A percentile compares a stretch with the other conserved stretches of the same genome.
Evolutionary conservation across 768 basidiomycete species (phyloP).

Genomic region (Leccinum subgranulosum): DNA sequence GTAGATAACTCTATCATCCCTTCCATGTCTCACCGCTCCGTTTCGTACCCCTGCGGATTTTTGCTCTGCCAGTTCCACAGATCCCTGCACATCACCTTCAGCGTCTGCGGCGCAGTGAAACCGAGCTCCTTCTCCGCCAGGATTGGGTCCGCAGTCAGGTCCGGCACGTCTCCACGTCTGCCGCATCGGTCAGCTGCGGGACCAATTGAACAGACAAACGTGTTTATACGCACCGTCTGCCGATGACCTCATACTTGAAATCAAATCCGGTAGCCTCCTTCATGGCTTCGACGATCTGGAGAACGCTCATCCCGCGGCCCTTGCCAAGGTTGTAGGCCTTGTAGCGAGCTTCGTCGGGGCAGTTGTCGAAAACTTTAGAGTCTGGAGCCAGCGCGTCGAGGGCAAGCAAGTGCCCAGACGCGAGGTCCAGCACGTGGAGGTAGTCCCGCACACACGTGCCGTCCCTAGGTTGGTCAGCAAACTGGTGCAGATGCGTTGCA

Average conservation of each 20-base stretch:
- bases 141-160: constrained; percentile 89
- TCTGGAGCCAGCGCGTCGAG: constrained; percentile 73
- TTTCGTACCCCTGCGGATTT: constrained; percentile 73
- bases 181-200: constrained; percentile 2
- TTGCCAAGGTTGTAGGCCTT: constrained; percentile 97
- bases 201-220: neutral
- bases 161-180: constrained; percentile 93
- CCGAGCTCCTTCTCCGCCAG: constrained; percentile 92
- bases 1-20: constrained; percentile 8
- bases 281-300: constrained; percentile 96
- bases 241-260: constrained; percentile 87
- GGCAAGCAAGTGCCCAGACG: constrained; percentile 90
- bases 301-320: constrained; percentile 87
- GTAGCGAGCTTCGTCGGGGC: constrained; percentile 56
- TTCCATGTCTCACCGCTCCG: constrained; percentile 21
- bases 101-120: constrained; percentile 75
- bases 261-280: constrained; percentile 82
- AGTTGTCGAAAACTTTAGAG: constrained; percentile 54
- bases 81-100: constrained; percentile 94
- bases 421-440: constrained; percentile 89
- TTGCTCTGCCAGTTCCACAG: constrained; percentile 99
- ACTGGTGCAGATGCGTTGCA: no score
- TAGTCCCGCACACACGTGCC: constrained; percentile 99
- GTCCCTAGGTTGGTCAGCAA: constrained; percentile 49
- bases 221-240: constrained; percentile 64